These are phyloP conservation scores for Aspergillus coremiiformis DNA, from an alignment of 495 filamentous ascomycete species.

Conservation along the genomic window DNA sequence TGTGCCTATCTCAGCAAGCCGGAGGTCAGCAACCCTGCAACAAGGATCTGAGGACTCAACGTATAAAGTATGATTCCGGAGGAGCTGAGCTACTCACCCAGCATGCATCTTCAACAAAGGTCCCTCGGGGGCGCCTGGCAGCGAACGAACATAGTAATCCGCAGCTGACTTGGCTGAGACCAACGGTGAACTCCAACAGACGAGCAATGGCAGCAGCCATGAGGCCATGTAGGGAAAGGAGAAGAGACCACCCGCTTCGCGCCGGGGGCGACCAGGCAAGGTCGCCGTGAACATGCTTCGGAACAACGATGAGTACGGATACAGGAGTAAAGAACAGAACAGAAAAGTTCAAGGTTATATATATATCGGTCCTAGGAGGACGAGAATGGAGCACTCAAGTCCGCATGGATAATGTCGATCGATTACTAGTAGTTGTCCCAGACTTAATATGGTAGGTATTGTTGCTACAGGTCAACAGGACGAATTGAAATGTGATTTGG, in stretches of 20 bases:
- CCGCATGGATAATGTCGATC: slow-evolving; percentile 9
- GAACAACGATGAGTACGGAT: neutral
- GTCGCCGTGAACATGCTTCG: neutral
- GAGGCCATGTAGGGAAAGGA: slow-evolving; percentile 4
- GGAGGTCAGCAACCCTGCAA: slow-evolving; percentile 21
- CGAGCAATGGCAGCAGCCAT: slow-evolving; percentile 22
- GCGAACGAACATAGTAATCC: slow-evolving; percentile 79
- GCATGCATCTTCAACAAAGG: slow-evolving; percentile 94
- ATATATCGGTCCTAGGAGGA: slow-evolving; percentile 10
- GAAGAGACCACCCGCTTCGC: neutral
- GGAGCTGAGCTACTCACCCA: slow-evolving; percentile 54
- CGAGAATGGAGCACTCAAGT: slow-evolving; percentile 6
- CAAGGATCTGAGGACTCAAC: neutral
- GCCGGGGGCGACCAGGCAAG: neutral
- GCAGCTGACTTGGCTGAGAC: slow-evolving; percentile 53
- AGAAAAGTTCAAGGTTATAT: neutral
- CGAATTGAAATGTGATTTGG: too few species aligned
- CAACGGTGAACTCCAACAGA: slow-evolving; percentile 17
- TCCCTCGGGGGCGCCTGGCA: slow-evolving; percentile 79
- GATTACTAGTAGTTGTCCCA: neutral
- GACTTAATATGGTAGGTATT: neutral
- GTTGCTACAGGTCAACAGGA: neutral
- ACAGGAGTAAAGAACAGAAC: neutral
- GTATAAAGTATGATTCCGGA: neutral
- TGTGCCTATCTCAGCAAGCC: slow-evolving; percentile 53